Evolutionary conservation across 2,329 filamentous ascomycete genomes (phyloP).

Genomic region (Sphaerulina musiva): DNA sequence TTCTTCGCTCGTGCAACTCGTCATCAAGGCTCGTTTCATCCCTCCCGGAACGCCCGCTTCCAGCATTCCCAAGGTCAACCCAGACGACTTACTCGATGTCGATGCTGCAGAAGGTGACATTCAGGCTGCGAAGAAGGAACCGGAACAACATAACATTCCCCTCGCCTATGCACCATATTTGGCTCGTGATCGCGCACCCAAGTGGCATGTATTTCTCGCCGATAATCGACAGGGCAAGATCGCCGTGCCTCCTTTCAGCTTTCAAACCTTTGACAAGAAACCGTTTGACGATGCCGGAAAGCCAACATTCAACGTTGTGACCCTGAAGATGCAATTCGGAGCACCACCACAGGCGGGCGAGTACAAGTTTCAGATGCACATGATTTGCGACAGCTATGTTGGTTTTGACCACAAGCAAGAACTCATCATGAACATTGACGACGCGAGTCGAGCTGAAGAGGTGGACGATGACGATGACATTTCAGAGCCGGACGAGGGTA

Average conservation of each 20-base stretch:
- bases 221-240: constrained; percentile 94
- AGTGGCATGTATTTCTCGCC: constrained; percentile 91
- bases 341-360: constrained; percentile 86
- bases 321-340: constrained; percentile 93
- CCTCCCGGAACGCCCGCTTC: constrained; percentile 66
- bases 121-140: constrained; percentile 64
- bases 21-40: constrained; percentile 90
- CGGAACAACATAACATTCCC: constrained; percentile 66
- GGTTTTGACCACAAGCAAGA: constrained; percentile 91
- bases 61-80: constrained; percentile 66
- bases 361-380: constrained; percentile 90
- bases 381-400: constrained; percentile 90
- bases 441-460: constrained; percentile 74
- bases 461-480: constrained; percentile 78
- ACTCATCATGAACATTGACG: constrained; percentile 81
- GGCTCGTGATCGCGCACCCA: constrained; percentile 77
- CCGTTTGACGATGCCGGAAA: constrained; percentile 69
- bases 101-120: constrained; percentile 91
- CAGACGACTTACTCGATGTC: constrained; percentile 77
- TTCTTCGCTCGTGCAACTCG: constrained; percentile 83
- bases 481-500: constrained; percentile 95
- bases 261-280: constrained; percentile 83
- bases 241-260: constrained; percentile 93
- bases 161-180: constrained; percentile 89
- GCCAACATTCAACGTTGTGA: constrained; percentile 92